Conservation (phyloP, 2,329 filamentous ascomycete genomes). For the Fusarium poae region DNA sequence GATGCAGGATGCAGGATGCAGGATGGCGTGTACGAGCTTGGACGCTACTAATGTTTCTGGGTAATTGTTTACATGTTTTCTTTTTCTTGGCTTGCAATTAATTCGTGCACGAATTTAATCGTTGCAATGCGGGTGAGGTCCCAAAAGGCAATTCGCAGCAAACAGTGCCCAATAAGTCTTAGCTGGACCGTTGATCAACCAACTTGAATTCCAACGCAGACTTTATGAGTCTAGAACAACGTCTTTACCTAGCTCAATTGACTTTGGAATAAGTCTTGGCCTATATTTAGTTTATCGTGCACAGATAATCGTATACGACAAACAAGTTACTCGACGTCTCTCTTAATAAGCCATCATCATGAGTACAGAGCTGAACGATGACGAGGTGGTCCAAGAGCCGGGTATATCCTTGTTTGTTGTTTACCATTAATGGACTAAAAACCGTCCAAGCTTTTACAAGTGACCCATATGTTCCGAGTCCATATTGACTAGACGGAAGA, state of each 20-base stretch:
- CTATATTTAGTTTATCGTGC: background rate
- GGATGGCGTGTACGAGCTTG: conserved; percentile 23
- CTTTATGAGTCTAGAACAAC: background rate
- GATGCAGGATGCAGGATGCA: conserved; percentile 36
- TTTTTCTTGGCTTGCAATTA: background rate
- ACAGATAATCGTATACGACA: background rate
- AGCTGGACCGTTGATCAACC: conserved; percentile 15
- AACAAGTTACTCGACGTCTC: background rate
- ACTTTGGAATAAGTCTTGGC: background rate
- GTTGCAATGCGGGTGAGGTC: background rate
- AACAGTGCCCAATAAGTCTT: background rate
- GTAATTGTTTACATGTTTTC: conserved; percentile 6
- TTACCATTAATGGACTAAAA: conserved; percentile 12
- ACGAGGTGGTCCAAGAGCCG: conserved; percentile 8
- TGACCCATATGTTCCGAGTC: conserved; percentile 3
- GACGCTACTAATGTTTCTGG: background rate
- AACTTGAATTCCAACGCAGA: conserved; percentile 1
- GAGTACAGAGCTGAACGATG: conserved; percentile 7
- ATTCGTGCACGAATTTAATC: background rate
- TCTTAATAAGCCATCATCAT: conserved; percentile 4
- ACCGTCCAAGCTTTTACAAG: background rate
- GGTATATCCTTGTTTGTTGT: conserved; percentile 29
- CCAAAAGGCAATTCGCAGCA: background rate
- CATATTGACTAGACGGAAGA: background rate
- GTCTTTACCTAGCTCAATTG: background rate